These are phyloP conservation scores for Chytriomyces sp. DNA, from an alignment of 192 early-diverging fungal genomes.

Conservation along the genomic window DNA sequence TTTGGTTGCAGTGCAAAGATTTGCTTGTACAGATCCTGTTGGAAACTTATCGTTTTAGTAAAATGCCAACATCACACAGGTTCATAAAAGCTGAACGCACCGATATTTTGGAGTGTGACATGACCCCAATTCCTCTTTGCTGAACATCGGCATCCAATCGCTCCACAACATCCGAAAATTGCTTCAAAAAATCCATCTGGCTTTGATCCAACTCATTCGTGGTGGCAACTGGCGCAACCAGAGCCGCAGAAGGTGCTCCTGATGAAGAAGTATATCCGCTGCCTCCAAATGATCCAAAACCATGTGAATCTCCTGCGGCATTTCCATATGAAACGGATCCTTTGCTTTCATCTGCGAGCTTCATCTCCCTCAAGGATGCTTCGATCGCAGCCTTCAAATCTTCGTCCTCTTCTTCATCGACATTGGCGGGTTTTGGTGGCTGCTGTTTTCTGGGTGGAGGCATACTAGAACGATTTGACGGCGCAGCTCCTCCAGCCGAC, in stretches of 20 bases:
- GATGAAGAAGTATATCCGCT: slow-evolving; percentile 22
- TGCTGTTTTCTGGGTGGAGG: slow-evolving; percentile 3
- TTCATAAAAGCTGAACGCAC: slow-evolving; percentile 8
- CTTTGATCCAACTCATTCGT: slow-evolving; percentile 69
- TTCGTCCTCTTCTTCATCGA: slow-evolving; percentile 72
- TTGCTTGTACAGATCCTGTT: slow-evolving; percentile 73
- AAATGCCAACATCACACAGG: no score
- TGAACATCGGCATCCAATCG: slow-evolving; percentile 69
- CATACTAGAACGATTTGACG: not conserved
- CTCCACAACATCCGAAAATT: slow-evolving; percentile 88
- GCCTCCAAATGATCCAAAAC: slow-evolving; percentile 24
- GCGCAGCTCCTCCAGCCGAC: slow-evolving; percentile 8
- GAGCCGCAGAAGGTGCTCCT: not conserved
- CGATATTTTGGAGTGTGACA: slow-evolving; percentile 59
- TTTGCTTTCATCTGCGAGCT: slow-evolving; percentile 47
- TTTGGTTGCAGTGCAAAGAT: slow-evolving; percentile 87
- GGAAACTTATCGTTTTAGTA: no score
- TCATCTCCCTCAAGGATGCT: slow-evolving; percentile 80
- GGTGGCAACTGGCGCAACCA: slow-evolving; percentile 29
- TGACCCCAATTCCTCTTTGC: slow-evolving; percentile 70
- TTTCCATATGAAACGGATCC: slow-evolving; percentile 7
- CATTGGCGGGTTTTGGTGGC: slow-evolving; percentile 13
- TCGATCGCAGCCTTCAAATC: slow-evolving; percentile 94
- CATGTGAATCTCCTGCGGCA: not conserved
- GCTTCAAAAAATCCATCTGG: slow-evolving; percentile 87